A percentile compares a stretch with the other conserved stretches of the same genome.
These are phyloP conservation scores for Bertia moriformis DNA, from an alignment of 2,329 filamentous ascomycete genomes.

Conservation along the genomic window DNA sequence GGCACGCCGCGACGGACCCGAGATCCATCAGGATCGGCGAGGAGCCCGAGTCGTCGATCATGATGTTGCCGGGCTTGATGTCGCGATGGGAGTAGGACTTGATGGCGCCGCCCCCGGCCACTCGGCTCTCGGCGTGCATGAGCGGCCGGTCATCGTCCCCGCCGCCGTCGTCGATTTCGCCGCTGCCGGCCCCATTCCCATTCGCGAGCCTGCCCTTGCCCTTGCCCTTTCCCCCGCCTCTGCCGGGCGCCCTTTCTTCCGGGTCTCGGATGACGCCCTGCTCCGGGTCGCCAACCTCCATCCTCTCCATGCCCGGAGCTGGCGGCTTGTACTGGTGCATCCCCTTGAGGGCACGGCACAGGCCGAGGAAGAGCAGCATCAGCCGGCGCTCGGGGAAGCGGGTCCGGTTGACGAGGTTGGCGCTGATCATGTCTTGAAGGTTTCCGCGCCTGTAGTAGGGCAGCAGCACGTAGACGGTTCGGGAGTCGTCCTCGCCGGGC, in stretches of 20 bases:
- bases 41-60: constrained; percentile 53
- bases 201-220: constrained; percentile 14
- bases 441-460: constrained; percentile 94
- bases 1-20: constrained; percentile 50
- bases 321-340: constrained; percentile 78
- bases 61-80: constrained; percentile 57
- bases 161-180: background rate
- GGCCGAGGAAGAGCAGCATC: constrained; percentile 81
- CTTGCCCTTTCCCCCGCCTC: constrained; percentile 22
- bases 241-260: constrained; percentile 39
- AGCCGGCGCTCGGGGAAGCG: constrained; percentile 75
- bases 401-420: constrained; percentile 89
- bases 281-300: constrained; percentile 31
- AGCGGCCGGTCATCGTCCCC: constrained; percentile 2
- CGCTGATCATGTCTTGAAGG: constrained; percentile 95
- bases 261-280: constrained; percentile 29
- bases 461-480: constrained; percentile 91
- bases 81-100: constrained; percentile 53
- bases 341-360: constrained; percentile 71
- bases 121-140: constrained; percentile 5
- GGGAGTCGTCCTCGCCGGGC: constrained; percentile 44
- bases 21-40: constrained; percentile 58
- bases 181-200: constrained; percentile 5
- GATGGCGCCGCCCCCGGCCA: too few relatives aligned
- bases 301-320: constrained; percentile 28